Evolutionary conservation across 495 filamentous ascomycete species (phyloP).

Genomic region (Delitschia confertaspora): DNA sequence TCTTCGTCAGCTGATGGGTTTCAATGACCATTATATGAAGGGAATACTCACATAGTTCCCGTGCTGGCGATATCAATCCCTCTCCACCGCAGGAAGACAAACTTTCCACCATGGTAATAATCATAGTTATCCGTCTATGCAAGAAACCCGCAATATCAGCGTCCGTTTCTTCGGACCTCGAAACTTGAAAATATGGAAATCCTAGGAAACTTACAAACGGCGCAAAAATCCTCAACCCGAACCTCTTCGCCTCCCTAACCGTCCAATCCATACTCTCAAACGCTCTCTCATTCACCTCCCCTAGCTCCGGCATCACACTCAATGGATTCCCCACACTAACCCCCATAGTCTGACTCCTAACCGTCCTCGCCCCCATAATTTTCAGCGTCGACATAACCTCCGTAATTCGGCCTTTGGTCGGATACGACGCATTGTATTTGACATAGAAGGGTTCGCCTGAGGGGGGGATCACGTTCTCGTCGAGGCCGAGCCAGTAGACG

Average conservation of each 20-base stretch:
- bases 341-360: constrained; percentile 47
- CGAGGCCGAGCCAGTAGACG: constrained; percentile 50
- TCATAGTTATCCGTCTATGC: constrained; percentile 32
- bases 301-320: constrained; percentile 40
- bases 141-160: not conserved
- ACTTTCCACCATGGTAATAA: constrained; percentile 53
- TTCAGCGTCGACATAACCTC: constrained; percentile 46
- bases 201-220: constrained; percentile 37
- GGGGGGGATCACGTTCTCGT: constrained; percentile 48
- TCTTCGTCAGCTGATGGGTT: not conserved
- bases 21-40: not conserved
- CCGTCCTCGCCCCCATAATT: constrained; percentile 44
- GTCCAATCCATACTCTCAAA: constrained; percentile 49
- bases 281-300: constrained; percentile 41
- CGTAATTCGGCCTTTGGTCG: constrained; percentile 44
- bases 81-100: constrained; percentile 45
- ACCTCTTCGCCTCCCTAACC: constrained; percentile 43
- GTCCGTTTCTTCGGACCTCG: constrained; percentile 26
- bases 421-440: constrained; percentile 43
- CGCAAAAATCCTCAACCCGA: constrained; percentile 43
- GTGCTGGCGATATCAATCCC: constrained; percentile 41
- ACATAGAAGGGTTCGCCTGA: constrained; percentile 42
- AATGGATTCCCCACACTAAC: constrained; percentile 47
- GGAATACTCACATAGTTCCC: constrained; percentile 3
- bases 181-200: constrained; percentile 29